Base-by-base conservation (phyloP, 495 filamentous ascomycete species). In the Daldinia grandis region DNA sequence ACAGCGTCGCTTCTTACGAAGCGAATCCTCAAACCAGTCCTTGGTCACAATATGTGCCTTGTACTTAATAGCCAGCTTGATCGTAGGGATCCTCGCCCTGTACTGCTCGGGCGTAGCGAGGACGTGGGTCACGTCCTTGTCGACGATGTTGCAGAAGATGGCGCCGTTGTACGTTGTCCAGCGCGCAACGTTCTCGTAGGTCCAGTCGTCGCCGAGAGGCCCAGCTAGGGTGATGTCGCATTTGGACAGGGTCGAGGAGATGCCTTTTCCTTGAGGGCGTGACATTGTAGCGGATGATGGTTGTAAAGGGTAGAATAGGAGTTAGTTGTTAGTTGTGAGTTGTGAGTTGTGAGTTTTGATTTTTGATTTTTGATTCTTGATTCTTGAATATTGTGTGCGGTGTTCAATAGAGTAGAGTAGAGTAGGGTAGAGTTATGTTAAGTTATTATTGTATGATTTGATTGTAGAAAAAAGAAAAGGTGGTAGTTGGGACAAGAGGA, bases 21-120 rank as follows among this genome's bases (percentile, higher is more conserved):
- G 71, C 1, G 75, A 80, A 19, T 80, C 78, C 51, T 82, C 79
- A 19, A 84, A 74, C 81, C 81, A 83, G 69, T 82, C 80, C 9
- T 66, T 38, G 7, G 64, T 73, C 15, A 84, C 78, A 3, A 84
- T 61, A 5, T 76, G 44, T 19, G 66, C 53, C 35, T 70, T 73
- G 15, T 24, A 33, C 27, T 58, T 56, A 5, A 78, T 74, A 9
- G 73, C 77, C 44, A 7, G 21, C 19, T 61, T 65, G 27, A 81
- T 76, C 62, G 4, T 54, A 19, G 35, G 28, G 9, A 53, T 50
- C n/a, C 28, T 63, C 37, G 68, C 66, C 58, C 79, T 62, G 38
- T 78, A 79, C 47, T 78, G 76, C 33, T 69, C 64, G n/a, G 35
- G 12, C 0, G 78, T 74, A 53, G 79, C 80, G 6, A 84, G 59